Evolutionary conservation across 345 rosid genomes (phyloP), one percentile per base, ranked within the genome.

Genomic region (Brassica nigra): DNA sequence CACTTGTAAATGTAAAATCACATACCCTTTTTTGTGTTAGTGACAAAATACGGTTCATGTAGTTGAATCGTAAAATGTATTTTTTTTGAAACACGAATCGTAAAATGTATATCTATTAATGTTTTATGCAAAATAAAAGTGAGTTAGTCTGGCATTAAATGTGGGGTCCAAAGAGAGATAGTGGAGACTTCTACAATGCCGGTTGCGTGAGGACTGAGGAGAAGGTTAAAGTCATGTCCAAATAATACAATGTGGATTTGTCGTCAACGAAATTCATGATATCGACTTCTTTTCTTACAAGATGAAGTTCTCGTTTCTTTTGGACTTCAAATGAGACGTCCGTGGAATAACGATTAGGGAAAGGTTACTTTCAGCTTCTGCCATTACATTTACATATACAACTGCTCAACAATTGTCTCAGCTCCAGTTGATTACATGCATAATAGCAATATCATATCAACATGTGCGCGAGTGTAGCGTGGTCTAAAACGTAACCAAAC

Each of bases 191-290:
- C 73, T 57, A 78, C 73, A 30, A 37, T 55, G 73, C 73, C 73
- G 54, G 82, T 78, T 73, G 73, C 82, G 77, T 78, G 77, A 44
- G 82, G 82, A 72, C 62, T 78, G 77, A 44, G 82, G 82, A 72
- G 68, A 78, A 73, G 82, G 82, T 66, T 28, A 66, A 78, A 8
- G 71, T 78, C 39, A n/a, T 71, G 76, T 71, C 76, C 29, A 77
- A 34, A 67, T 44, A 44, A 68, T 68, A 68, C 36, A 66, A 36
- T 47, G 57, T 68, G 58, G 36, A 44, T 68, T 68, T 68, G 37
- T 68, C 59, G 72, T 68, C 72, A 68, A 68, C 39, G 61, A 68
- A 68, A 68, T 29, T 68, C 39, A 68, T 47, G 66, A 62, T 29
- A 28, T 68, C 3, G 70, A 37, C 54, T 66, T 66, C 9, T 66